A percentile compares a stretch with the other conserved stretches of the same genome.
Conservation (phyloP, 192 early-diverging fungal species). For the Coemansia sp. region DNA sequence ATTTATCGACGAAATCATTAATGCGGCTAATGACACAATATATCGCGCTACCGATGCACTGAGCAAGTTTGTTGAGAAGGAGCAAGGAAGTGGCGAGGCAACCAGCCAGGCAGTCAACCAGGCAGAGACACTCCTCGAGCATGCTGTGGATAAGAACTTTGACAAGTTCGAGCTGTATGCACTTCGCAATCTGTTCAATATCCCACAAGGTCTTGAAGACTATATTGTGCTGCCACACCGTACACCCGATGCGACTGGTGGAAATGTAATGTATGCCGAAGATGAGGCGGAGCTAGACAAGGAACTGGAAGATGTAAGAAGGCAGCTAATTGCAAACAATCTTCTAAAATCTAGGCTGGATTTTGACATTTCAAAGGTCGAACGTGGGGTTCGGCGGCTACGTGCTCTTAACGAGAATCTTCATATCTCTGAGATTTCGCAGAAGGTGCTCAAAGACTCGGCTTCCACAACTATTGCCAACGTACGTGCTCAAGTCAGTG, state of each 20-base stretch:
- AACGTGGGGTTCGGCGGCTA: conserved; percentile 29
- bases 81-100: conserved; percentile 54
- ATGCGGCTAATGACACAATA: conserved; percentile 70
- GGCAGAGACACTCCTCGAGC: conserved; percentile 74
- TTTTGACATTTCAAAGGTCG: conserved; percentile 32
- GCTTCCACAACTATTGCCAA: conserved; percentile 15
- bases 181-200: conserved; percentile 69
- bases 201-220: conserved; percentile 57
- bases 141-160: conserved; percentile 78
- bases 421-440: conserved; percentile 29
- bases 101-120: conserved; percentile 64
- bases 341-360: conserved; percentile 30
- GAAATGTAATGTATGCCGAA: conserved; percentile 22
- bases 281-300: conserved; percentile 44
- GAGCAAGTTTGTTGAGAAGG: conserved; percentile 64
- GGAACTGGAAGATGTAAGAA: conserved; percentile 36
- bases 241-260: conserved; percentile 8
- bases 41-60: conserved; percentile 70
- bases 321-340: conserved; percentile 36
- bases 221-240: conserved; percentile 46
- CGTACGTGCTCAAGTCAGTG: conserved; percentile 22
- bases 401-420: conserved; percentile 47
- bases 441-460: conserved; percentile 9
- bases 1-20: conserved; percentile 80
- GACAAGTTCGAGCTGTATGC: conserved; percentile 80